Conservation (phyloP, 306 rosid genomes). For the Vigna trinervia region DNA sequence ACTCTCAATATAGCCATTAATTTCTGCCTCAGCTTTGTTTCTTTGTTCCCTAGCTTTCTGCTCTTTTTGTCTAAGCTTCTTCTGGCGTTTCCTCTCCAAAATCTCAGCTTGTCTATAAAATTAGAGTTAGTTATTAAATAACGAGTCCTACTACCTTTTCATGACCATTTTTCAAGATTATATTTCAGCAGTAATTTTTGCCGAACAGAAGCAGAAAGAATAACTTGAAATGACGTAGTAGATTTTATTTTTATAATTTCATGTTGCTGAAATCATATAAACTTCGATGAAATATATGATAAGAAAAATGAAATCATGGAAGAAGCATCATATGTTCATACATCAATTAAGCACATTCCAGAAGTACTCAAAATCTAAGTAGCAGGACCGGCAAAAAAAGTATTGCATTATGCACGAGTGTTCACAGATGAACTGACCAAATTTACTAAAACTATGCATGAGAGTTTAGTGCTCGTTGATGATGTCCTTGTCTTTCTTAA, state of each 20-base stretch:
- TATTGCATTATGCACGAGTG: neutral
- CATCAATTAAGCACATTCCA: slow-evolving; percentile 16
- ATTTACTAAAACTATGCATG: slow-evolving; percentile 1
- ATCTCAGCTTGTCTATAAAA: slow-evolving; percentile 70
- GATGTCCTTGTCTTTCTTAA: slow-evolving; percentile 35
- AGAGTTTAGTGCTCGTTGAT: slow-evolving; percentile 23
- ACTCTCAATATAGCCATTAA: slow-evolving; percentile 45
- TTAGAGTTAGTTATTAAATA: slow-evolving; percentile 36
- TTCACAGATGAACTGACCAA: slow-evolving; percentile 8
- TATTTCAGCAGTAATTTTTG: slow-evolving; percentile 3
- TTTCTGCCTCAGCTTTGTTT: slow-evolving; percentile 46
- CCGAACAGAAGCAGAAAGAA: slow-evolving; percentile 16
- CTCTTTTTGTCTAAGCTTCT: slow-evolving; percentile 82
- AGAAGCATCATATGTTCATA: slow-evolving; percentile 20
- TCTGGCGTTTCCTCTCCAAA: slow-evolving; percentile 77
- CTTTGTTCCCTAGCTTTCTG: slow-evolving; percentile 66
- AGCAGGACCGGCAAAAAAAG: slow-evolving; percentile 19
- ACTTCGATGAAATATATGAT: slow-evolving; percentile 9
- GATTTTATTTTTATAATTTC: slow-evolving; percentile 1
- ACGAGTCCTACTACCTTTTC: slow-evolving; percentile 3
- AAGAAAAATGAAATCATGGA: slow-evolving; percentile 14
- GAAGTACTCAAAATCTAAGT: slow-evolving; percentile 26
- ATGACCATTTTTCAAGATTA: slow-evolving; percentile 7
- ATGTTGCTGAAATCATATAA: slow-evolving; percentile 4
- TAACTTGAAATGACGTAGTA: neutral